Conservation (phyloP, 2,329 filamentous ascomycete genomes). For the Penicillium italicum region DNA sequence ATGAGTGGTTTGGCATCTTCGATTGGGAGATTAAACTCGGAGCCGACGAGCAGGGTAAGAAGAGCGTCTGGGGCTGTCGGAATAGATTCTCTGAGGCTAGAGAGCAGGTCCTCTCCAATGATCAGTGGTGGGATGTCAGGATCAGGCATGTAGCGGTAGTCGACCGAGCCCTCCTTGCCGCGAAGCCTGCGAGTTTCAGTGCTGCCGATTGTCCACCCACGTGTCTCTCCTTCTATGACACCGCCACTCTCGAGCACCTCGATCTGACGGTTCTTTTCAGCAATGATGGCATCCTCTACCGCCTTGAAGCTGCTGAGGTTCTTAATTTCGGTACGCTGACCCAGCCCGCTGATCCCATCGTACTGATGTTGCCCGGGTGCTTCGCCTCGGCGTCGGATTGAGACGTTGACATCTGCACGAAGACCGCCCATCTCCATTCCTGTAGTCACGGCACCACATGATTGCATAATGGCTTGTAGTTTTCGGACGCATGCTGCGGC, state of each 20-base stretch:
- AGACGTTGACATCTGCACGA: constrained; percentile 93
- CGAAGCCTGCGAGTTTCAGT: constrained; percentile 76
- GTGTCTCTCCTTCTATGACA: constrained; percentile 75
- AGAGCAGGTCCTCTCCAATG: constrained; percentile 67
- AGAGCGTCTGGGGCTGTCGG: constrained; percentile 70
- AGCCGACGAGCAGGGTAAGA: constrained; percentile 57
- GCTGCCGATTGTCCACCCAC: constrained; percentile 84
- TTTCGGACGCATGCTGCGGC: constrained; percentile 87
- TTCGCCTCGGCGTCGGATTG: constrained; percentile 63
- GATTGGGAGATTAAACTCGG: constrained; percentile 63
- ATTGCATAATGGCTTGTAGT: constrained; percentile 73
- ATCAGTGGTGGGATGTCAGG: constrained; percentile 80
- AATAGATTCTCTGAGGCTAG: constrained; percentile 59
- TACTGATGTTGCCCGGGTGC: constrained; percentile 48
- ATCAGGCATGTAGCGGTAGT: constrained; percentile 98
- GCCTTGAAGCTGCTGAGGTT: constrained; percentile 93
- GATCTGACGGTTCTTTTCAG: constrained; percentile 88
- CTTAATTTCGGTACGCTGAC: constrained; percentile 93
- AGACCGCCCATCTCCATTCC: constrained; percentile 93
- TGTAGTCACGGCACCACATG: constrained; percentile 78
- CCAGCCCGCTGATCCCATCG: constrained; percentile 60
- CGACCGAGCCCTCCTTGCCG: constrained; percentile 93
- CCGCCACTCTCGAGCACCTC: constrained; percentile 71
- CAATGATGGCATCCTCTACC: constrained; percentile 88
- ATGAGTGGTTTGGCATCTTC: constrained; percentile 83